Percentiles rank a stretch among this genome's conserved stretches.
Conservation (phyloP, 306 rosid species). For the Malus fusca region DNA sequence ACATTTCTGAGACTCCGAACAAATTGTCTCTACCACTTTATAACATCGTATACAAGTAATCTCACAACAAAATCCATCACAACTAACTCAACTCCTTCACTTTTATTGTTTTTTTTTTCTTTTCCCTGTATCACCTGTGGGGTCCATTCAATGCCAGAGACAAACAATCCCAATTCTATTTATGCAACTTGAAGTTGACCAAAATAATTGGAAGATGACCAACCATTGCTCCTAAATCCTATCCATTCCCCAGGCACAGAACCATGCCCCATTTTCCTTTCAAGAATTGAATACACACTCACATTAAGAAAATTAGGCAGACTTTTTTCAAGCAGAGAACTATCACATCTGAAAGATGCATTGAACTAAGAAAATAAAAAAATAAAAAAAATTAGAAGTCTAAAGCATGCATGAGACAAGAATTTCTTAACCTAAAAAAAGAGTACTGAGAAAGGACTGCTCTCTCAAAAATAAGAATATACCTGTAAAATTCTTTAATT, state of each 20-base stretch:
- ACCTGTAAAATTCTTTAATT: conserved; percentile 93
- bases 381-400: neutral
- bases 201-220: neutral
- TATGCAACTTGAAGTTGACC: neutral
- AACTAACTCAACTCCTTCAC: neutral
- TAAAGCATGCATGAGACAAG: neutral
- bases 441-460: neutral
- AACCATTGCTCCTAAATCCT: neutral
- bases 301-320: neutral
- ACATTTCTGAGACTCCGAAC: neutral
- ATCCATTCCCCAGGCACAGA: neutral
- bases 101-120: no score
- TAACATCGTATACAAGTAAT: neutral
- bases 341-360: neutral
- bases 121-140: neutral
- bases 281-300: neutral
- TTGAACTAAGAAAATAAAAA: neutral
- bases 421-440: neutral
- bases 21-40: neutral
- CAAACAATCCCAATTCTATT: neutral
- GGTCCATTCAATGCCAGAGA: neutral
- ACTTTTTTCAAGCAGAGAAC: neutral
- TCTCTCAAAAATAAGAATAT: neutral
- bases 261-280: neutral
- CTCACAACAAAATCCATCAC: neutral